These are phyloP conservation scores for Fusarium virguliforme DNA, from an alignment of 2,329 filamentous ascomycete genomes.

Conservation along the genomic window DNA sequence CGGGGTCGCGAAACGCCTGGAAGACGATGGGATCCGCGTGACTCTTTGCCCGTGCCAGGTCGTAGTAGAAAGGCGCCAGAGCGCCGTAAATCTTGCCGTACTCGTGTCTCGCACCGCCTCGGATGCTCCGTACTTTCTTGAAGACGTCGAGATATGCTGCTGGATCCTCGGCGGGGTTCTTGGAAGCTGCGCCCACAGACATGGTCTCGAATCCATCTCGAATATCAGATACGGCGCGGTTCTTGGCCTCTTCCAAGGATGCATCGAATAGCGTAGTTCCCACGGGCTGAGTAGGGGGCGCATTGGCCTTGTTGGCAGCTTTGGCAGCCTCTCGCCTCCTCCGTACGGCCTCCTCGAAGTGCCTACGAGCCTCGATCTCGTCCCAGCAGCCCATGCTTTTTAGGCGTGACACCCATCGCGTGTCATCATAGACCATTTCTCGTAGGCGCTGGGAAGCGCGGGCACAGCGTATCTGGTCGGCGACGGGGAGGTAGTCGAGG, in stretches of 20 bases:
- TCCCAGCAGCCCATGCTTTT: slow-evolving; percentile 94
- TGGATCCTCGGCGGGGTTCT: slow-evolving; percentile 70
- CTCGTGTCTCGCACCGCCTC: slow-evolving; percentile 89
- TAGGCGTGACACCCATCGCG: slow-evolving; percentile 90
- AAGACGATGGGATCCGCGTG: slow-evolving; percentile 89
- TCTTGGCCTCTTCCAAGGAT: slow-evolving; percentile 75
- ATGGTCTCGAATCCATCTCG: slow-evolving; percentile 87
- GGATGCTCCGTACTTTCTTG: slow-evolving; percentile 80
- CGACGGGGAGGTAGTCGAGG: slow-evolving; percentile 88
- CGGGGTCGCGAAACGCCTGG: slow-evolving; percentile 87
- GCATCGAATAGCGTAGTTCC: slow-evolving; percentile 81
- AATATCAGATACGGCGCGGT: slow-evolving; percentile 54
- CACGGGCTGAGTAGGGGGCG: slow-evolving; percentile 38
- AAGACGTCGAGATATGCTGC: slow-evolving; percentile 79
- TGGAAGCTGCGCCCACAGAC: slow-evolving; percentile 66
- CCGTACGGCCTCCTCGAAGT: slow-evolving; percentile 81
- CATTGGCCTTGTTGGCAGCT: slow-evolving; percentile 40
- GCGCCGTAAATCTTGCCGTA: slow-evolving; percentile 94
- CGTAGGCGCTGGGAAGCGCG: slow-evolving; percentile 87
- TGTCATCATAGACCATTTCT: slow-evolving; percentile 99
- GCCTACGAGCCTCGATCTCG: slow-evolving; percentile 84
- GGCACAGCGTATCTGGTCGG: slow-evolving; percentile 89
- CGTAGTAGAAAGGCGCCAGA: slow-evolving; percentile 89
- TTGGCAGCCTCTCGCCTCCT: slow-evolving; percentile 71
- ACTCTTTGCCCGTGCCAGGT: slow-evolving; percentile 80